Evolutionary conservation across 148 eudicot genomes (phyloP).

Genomic region (Spergularia bocconei): DNA sequence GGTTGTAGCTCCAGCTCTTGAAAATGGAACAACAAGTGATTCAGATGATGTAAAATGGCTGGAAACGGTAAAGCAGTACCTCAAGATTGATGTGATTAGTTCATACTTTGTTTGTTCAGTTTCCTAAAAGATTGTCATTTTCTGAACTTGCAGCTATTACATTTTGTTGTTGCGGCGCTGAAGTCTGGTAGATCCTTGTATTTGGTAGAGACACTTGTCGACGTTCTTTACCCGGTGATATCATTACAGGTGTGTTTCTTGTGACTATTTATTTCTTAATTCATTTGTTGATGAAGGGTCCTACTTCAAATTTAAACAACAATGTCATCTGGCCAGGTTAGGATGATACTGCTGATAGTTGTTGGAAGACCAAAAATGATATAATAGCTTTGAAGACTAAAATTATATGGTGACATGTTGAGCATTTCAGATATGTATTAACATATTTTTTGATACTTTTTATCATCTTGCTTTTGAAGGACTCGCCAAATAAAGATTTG

Average conservation of each 20-base stretch:
- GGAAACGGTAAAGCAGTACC: slow-evolving; percentile 73
- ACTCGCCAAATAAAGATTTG: slow-evolving; percentile 89
- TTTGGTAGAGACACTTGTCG: slow-evolving; percentile 73
- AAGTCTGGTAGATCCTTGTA: slow-evolving; percentile 90
- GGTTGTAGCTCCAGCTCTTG: slow-evolving; percentile 27
- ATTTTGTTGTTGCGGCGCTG: slow-evolving; percentile 80
- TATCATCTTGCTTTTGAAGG: slow-evolving; percentile 47
- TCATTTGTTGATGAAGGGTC: background rate
- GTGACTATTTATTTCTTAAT: background rate
- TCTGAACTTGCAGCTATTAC: slow-evolving; percentile 63
- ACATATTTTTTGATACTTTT: no score
- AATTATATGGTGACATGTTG: background rate
- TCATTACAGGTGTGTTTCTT: slow-evolving; percentile 71
- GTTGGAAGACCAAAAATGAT: background rate
- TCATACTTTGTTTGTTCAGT: background rate
- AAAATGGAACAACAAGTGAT: slow-evolving; percentile 51
- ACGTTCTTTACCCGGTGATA: slow-evolving; percentile 81
- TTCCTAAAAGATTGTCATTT: slow-evolving; percentile 16
- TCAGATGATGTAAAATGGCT: slow-evolving; percentile 91
- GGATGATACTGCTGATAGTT: slow-evolving; percentile 2
- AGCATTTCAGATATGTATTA: background rate
- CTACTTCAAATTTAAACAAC: background rate
- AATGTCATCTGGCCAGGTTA: background rate
- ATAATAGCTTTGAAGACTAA: background rate
- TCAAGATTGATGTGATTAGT: background rate